Evolutionary conservation across 306 rosid genomes (phyloP).

Genomic region (Macrotyloma uniflorum): DNA sequence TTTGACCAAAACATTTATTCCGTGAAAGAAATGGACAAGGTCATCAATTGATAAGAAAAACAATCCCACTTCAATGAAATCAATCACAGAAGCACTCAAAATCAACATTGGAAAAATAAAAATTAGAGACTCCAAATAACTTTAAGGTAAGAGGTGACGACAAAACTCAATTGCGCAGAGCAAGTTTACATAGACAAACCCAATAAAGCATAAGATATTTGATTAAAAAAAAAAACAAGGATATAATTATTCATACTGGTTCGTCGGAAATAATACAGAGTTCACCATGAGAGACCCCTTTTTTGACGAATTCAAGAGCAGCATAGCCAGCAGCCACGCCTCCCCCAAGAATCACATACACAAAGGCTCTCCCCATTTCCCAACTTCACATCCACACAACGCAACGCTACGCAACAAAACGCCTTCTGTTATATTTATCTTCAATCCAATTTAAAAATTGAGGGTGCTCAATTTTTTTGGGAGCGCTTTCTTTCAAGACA

Average conservation of each 20-base stretch:
- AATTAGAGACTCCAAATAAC: not conserved
- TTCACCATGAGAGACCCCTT: conserved; percentile 83
- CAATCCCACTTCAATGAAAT: not conserved
- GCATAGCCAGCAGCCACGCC: conserved; percentile 99
- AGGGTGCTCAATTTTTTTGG: conserved; percentile 41
- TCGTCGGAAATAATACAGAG: conserved; percentile 98
- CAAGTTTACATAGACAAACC: not conserved
- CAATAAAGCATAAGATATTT: not conserved
- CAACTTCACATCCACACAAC: conserved; percentile 5
- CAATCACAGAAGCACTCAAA: not conserved
- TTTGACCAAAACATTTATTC: conserved; percentile 6
- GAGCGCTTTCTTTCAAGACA: conserved; percentile 46
- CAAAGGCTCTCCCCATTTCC: conserved; percentile 91
- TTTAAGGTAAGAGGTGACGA: not conserved
- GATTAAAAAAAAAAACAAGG: not conserved
- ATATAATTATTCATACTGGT: conserved; percentile 52
- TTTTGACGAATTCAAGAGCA: conserved; percentile 83
- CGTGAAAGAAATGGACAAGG: not conserved
- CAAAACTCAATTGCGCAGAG: not conserved
- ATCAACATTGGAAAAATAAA: not conserved
- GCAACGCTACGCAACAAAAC: not conserved
- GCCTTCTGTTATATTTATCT: not conserved
- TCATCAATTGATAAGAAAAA: not conserved
- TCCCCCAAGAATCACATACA: conserved; percentile 96
- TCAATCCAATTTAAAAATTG: conserved; percentile 35